These are phyloP conservation scores for Exophiala phaeomuriformis DNA, from an alignment of 2,329 filamentous ascomycete species.

Conservation along the genomic window DNA sequence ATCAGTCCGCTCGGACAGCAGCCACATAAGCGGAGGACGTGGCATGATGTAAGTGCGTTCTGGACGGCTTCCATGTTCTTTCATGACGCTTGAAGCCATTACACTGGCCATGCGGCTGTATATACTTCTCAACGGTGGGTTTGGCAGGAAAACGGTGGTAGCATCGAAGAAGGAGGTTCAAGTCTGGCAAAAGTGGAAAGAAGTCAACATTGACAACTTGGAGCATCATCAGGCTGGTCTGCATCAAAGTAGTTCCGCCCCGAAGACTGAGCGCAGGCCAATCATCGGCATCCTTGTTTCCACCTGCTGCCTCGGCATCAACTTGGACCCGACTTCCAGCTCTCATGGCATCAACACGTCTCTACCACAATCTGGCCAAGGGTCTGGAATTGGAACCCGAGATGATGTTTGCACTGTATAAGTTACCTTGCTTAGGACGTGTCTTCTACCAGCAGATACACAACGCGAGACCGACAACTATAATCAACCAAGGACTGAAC, in stretches of 20 bases:
- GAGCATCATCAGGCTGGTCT: background rate
- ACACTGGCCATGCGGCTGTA: too few species aligned
- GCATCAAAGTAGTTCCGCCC: background rate
- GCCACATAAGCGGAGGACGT: background rate
- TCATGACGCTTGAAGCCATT: too few species aligned
- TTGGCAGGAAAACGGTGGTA: background rate
- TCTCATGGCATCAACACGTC: too few species aligned
- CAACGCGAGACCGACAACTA: too few species aligned
- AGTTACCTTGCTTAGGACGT: too few species aligned
- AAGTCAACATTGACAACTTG: background rate
- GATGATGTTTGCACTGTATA: too few species aligned
- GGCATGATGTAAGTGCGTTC: background rate
- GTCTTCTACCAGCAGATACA: too few species aligned
- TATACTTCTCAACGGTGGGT: too few species aligned
- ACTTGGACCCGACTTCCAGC: background rate
- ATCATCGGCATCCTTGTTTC: background rate
- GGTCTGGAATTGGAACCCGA: too few species aligned
- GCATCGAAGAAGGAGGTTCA: background rate
- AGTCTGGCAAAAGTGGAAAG: background rate
- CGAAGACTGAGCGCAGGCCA: slow-evolving; percentile 2
- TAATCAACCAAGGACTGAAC: too few species aligned
- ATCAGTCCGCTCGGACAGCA: slow-evolving; percentile 3
- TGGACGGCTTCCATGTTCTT: too few species aligned
- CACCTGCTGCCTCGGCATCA: background rate
- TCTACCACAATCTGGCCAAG: too few species aligned